Percentiles rank a stretch among this genome's conserved stretches.
These are phyloP conservation scores for Spongospora subterranea DNA, from an alignment of 208 protist species.

Conservation along the genomic window DNA sequence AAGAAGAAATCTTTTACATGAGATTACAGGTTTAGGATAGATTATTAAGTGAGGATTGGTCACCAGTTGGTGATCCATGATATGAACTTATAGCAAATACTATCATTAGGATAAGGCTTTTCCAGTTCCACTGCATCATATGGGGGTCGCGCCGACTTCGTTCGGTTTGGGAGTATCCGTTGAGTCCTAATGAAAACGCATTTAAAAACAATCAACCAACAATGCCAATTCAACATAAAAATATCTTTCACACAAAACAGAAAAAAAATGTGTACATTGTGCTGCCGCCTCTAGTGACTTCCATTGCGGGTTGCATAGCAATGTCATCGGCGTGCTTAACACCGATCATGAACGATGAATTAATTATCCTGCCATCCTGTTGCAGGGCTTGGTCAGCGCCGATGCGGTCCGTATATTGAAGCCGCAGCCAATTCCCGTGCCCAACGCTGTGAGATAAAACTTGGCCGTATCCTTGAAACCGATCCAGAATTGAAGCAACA, in stretches of 20 bases:
- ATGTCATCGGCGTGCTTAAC: not conserved
- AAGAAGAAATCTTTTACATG: too few species aligned
- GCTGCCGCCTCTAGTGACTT: not conserved
- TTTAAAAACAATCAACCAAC: too few species aligned
- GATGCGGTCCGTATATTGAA: not conserved
- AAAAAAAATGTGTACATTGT: too few species aligned
- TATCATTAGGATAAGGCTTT: not conserved
- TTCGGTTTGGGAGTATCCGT: not conserved
- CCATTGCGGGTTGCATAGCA: not conserved
- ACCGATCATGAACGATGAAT: not conserved
- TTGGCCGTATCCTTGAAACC: not conserved
- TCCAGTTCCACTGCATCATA: not conserved
- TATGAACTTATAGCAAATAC: not conserved
- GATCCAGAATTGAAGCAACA: not conserved
- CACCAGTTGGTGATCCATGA: constrained; percentile 18
- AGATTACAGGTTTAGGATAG: too few species aligned
- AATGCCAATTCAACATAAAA: not conserved
- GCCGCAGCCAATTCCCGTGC: not conserved
- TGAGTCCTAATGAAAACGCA: not conserved
- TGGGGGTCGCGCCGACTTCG: too few species aligned
- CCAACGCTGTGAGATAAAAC: not conserved
- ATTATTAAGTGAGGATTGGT: too few species aligned
- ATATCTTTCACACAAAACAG: too few species aligned
- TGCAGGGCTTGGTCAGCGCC: constrained; percentile 2
- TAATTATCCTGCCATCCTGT: not conserved